Percentiles rank a stretch among this genome's conserved stretches.
These are phyloP conservation scores for Pulveroboletus sp. DNA, from an alignment of 768 basidiomycete species.

Conservation along the genomic window DNA sequence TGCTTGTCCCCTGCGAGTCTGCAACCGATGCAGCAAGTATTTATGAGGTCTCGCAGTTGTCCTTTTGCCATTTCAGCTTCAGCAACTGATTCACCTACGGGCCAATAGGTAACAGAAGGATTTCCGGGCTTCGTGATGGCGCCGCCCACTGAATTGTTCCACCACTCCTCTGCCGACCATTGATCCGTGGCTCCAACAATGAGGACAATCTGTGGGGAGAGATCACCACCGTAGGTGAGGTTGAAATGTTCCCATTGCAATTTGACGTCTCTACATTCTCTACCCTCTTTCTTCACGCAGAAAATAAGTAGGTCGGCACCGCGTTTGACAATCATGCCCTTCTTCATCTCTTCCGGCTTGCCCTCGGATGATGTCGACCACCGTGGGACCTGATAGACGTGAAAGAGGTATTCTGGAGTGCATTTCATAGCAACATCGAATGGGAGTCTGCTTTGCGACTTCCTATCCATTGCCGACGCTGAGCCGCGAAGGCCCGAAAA, in stretches of 20 bases:
- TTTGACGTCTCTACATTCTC: constrained; percentile 7
- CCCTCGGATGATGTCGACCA: not conserved
- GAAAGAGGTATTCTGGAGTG: constrained; percentile 15
- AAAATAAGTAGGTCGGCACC: constrained; percentile 23
- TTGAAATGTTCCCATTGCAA: constrained; percentile 23
- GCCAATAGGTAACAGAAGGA: constrained; percentile 17
- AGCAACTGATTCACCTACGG: not conserved
- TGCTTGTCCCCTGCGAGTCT: constrained; percentile 8
- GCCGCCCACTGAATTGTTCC: constrained; percentile 3
- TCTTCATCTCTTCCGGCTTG: constrained; percentile 4
- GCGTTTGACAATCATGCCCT: constrained; percentile 12
- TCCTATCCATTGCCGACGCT: not conserved
- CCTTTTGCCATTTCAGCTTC: constrained; percentile 2
- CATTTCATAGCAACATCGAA: constrained; percentile 15
- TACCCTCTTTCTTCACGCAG: constrained; percentile 11
- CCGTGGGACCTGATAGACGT: constrained; percentile 16
- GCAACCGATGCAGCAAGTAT: constrained; percentile 23
- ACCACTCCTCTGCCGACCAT: constrained; percentile 20
- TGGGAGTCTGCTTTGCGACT: constrained; percentile 12
- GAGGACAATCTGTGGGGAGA: constrained; percentile 23
- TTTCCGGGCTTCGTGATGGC: not conserved
- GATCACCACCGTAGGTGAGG: constrained; percentile 22
- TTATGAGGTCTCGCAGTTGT: constrained; percentile 13
- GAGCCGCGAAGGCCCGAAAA: constrained; percentile 13
- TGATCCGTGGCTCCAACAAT: constrained; percentile 16